Evolutionary conservation across 345 rosid species (phyloP).

Genomic region (Hibiscus trionum): DNA sequence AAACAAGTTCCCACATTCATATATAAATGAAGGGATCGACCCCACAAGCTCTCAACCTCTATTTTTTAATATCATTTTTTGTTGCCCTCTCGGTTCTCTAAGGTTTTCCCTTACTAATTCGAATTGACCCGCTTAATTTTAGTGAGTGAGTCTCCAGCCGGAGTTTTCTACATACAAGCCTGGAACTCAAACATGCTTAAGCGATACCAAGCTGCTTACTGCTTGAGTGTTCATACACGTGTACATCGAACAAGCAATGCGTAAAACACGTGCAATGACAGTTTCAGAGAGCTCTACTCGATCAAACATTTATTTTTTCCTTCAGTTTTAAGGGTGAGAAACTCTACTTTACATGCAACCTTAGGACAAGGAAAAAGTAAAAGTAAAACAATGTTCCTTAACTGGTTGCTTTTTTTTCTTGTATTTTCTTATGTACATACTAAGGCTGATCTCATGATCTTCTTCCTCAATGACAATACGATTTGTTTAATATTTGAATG

Average conservation of each 20-base stretch:
- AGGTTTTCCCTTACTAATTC: too few species aligned
- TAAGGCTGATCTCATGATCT: too few species aligned
- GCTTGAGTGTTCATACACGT: slow-evolving; percentile 9
- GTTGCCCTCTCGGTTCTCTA: too few species aligned
- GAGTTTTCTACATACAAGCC: too few species aligned
- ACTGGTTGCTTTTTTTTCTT: not conserved
- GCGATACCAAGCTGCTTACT: too few species aligned
- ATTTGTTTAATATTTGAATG: not conserved
- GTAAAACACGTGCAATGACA: slow-evolving; percentile 23
- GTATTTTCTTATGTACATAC: too few species aligned
- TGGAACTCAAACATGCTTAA: too few species aligned
- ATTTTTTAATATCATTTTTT: not conserved
- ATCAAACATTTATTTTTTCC: slow-evolving; percentile 15
- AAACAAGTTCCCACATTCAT: not conserved
- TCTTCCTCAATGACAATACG: not conserved
- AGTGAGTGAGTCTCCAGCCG: too few species aligned
- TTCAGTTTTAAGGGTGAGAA: slow-evolving; percentile 24
- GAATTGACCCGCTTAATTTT: too few species aligned
- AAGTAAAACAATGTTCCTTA: not conserved
- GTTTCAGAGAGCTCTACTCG: slow-evolving; percentile 28
- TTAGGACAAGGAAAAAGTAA: not conserved
- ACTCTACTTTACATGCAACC: not conserved
- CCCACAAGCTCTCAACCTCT: not conserved
- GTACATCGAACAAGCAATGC: slow-evolving; percentile 18
- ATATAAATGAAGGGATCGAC: not conserved